Evolutionary conservation across 331 rosid species (phyloP), one percentile per base, ranked within the genome.

Genomic region (Stylosanthes scabra): DNA sequence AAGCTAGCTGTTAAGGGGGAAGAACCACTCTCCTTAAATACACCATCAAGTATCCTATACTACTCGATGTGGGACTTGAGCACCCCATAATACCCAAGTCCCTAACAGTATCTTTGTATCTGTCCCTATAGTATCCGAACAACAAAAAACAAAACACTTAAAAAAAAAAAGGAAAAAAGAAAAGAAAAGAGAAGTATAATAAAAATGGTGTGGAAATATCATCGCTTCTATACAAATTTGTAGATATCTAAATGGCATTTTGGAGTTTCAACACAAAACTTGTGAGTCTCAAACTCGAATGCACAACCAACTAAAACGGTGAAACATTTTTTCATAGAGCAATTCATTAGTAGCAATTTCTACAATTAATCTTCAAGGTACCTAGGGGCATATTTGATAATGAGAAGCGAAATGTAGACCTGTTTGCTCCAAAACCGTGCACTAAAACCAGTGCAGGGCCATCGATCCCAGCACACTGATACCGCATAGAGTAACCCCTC

Each of bases 401-500:
- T 74, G 83, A 84, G 85, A 83, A 84, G 80, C 68, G 81, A 75
- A 59, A 63, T 16, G 82, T 34, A 69, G 83, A 86, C 96, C 97
- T 94, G 93, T 94, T 94, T 74, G 99, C 99, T 81, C 99, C 99
- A 82, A 94, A 94, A 61, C 99, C 97, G 66, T 91, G 99, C 62
- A 94, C 82, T 66, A 91, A 74, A 70, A 94, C 80, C 34, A 91
- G 74, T 11, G 99, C 90, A 72, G 96, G 96, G 74, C 97, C 99
- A 66, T 57, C 61, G 55, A 79, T 83, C 65, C 97, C 97, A 27
- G 90, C 63, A 78, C 34, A 75, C 68, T 91, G 97, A 80, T 94
- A 94, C 66, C 93, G 97, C 57, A 91, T 83, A 59, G 92, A 82
- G 74, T 91, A 89, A 52, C 89, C 93, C 71, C 84, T 88, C 99